Conservation (phyloP, 2,329 filamentous ascomycete species). For the Calonectria pauciramosa region DNA sequence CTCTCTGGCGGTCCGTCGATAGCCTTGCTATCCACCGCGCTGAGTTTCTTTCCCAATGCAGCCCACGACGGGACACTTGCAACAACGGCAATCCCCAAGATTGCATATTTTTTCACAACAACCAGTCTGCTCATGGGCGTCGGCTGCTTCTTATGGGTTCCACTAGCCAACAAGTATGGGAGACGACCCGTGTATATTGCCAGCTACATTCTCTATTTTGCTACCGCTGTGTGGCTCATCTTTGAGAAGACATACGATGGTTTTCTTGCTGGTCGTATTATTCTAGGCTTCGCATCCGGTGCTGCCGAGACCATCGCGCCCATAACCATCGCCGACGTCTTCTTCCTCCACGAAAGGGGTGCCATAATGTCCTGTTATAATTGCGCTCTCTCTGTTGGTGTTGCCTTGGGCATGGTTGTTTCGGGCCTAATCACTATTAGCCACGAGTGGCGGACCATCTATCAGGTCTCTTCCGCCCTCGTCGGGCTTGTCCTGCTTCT, state of each 20-base stretch:
- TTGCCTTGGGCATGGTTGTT: constrained; percentile 58
- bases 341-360: constrained; percentile 70
- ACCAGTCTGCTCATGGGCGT: constrained; percentile 57
- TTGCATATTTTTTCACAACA: constrained; percentile 67
- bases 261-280: constrained; percentile 61
- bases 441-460: constrained; percentile 65
- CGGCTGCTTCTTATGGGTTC: constrained; percentile 62
- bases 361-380: constrained; percentile 63
- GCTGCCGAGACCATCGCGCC: constrained; percentile 66
- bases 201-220: constrained; percentile 60
- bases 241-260: constrained; percentile 57
- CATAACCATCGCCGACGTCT: constrained; percentile 67
- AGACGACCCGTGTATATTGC: constrained; percentile 58
- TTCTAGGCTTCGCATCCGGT: constrained; percentile 67
- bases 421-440: constrained; percentile 64
- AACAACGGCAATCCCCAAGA: constrained; percentile 54
- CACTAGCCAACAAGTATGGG: constrained; percentile 60
- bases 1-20: constrained; percentile 68
- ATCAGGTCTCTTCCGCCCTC: constrained; percentile 64
- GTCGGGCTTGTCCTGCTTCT: constrained; percentile 63
- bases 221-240: constrained; percentile 57
- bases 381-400: constrained; percentile 57
- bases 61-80: constrained; percentile 45
- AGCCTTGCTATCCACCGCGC: constrained; percentile 61
- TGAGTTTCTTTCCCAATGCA: constrained; percentile 60